phyloP scores from a whole-genome alignment of 495 filamentous ascomycete genomes.

The Neurospora sp. region DNA sequence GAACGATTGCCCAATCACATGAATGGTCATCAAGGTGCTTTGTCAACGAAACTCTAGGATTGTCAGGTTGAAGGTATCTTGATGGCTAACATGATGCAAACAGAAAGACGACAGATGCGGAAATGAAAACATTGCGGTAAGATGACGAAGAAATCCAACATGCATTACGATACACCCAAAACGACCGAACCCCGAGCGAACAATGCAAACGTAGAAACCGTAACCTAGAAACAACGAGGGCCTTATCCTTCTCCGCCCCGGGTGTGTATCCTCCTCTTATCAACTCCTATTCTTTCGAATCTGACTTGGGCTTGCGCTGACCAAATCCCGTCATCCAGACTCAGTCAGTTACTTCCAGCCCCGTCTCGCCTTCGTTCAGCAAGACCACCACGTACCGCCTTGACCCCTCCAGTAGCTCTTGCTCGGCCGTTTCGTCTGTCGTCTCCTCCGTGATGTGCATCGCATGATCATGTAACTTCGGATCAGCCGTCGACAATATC shows the following conservation, averaged over 20 bases:
- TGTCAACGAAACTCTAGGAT: background rate
- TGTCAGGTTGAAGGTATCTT: background rate
- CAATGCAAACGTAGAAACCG: background rate
- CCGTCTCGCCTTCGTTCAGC: conserved; percentile 12
- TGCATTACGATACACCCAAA: background rate
- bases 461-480: conserved; percentile 9
- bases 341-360: background rate
- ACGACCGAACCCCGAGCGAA: background rate
- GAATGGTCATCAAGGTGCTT: background rate
- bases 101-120: background rate
- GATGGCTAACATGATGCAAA: background rate
- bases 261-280: background rate
- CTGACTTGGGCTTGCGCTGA: background rate
- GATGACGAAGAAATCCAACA: background rate
- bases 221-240: background rate
- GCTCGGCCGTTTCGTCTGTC: background rate
- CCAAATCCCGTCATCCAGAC: background rate
- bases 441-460: conserved; percentile 18
- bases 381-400: conserved; percentile 22
- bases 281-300: background rate
- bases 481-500: conserved; percentile 2
- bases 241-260: background rate
- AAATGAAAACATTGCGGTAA: background rate
- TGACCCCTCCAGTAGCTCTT: conserved; percentile 6
- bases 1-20: background rate